Evolutionary conservation across 129 eudicot species (phyloP), one percentile per base, ranked within the genome.

Genomic region (Flaveria robusta): DNA sequence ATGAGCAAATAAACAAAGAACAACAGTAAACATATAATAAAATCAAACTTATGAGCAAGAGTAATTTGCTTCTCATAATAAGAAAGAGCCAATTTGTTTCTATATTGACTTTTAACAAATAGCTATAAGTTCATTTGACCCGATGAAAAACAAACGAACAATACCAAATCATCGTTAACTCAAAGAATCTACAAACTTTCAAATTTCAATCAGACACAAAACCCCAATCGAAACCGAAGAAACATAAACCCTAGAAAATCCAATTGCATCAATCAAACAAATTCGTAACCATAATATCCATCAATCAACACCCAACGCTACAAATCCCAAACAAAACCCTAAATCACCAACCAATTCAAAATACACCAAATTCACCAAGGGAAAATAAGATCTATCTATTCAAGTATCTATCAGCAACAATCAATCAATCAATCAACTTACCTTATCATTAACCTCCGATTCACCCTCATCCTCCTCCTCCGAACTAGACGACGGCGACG

Each of bases 391-490:
- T 78, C 86, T 64, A 10, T 16, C 6, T 1, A 29, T 29, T 5
- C 27, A 24, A 0, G 1, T 1, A 24, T 24, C 27, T 1, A 31
- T 31, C 37, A 31, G 0, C 5, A 31, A 31, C 37, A 34, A 34
- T 34, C 39, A 34, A 46, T 0, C 2, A 42, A 79, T 27, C 3
- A 80, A 27, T 15, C 41, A 67, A 7, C 49, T 41, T 67, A 80
- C 84, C 84, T 80, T 41, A 68, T 68, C 14, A 76, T 49, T 81
- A 88, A 66, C 78, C 23, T 60, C 74, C 13, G 66, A 13, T 71
- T 82, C 80, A 54, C 72, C 77, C 0, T 78, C 86, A 26, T 78
- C 82, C 45, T 50, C 81, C 26, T 66, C 68, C 59, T 42, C 76
- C 27, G 86, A 86, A 68, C 75, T 45, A 27, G 87, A 59, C 0